Evolutionary conservation across 345 rosid genomes (phyloP), one percentile per base, ranked within the genome.

Genomic region (Gossypium sturtianum): DNA sequence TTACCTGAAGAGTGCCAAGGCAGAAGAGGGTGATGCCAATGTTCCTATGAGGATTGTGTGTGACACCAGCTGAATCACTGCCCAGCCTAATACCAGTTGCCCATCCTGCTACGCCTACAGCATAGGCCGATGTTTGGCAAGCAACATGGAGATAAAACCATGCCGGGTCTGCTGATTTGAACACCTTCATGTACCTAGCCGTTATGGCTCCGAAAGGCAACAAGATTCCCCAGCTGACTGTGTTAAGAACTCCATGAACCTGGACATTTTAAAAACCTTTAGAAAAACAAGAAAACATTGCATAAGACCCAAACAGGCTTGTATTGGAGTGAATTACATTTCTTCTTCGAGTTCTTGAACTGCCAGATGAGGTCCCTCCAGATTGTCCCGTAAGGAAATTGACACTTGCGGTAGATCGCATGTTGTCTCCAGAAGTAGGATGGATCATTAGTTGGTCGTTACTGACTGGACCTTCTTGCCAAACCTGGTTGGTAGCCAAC

Each of bases 401-500:
- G 3, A 94, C 72, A 62, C 77, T 74, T 34, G 84, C 84, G 0
- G 27, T 3, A 1, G 97, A 86, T 11, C 53, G 60, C 20, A 0
- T 0, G 60, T 90, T 90, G 0, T 12, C 86, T 38, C 84, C 83
- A 3, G 0, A 0, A 10, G 0, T 1, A 0, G 72, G 0, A 82
- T 93, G 98, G 0, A 0, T 0, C 23, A 0, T 0, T 47, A 89
- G 93, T 13, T 0, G n/a, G 12, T 29, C 85, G 4, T 63, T 72
- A 9, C 0, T 47, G 45, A 90, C 1, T 4, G 89, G 85, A 9
- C 97, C 98, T 19, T 74, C 79, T 62, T 91, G 88, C 98, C 98
- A 93, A 41, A 93, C 80, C 69, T 91, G 97, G 72, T 62, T 83
- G 0, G 87, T 78, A 0, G 80, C 48, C 3, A 83, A 6, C 80